Evolutionary conservation across 2,329 filamentous ascomycete species (phyloP).

Genomic region (Gremmenia infestans): DNA sequence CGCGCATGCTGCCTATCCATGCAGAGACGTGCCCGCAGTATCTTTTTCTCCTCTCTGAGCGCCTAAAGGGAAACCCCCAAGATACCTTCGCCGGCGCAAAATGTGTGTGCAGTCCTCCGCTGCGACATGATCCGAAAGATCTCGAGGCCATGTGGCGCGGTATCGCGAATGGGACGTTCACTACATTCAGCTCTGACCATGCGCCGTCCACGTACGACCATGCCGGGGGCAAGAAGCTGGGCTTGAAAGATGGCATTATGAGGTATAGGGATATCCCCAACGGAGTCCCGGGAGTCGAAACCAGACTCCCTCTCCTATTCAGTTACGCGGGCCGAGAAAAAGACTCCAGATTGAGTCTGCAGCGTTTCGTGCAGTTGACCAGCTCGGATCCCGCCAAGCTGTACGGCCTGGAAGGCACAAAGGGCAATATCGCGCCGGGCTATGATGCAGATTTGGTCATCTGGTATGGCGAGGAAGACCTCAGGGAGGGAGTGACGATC

Average conservation of each 20-base stretch:
- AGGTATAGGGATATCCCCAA: conserved; percentile 22
- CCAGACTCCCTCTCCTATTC: conserved; percentile 19
- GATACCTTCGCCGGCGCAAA: conserved; percentile 46
- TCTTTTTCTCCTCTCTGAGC: conserved; percentile 47
- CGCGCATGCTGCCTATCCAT: conserved; percentile 45
- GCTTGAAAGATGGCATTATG: conserved; percentile 18
- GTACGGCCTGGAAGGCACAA: conserved; percentile 20
- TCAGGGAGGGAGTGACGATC: conserved; percentile 11
- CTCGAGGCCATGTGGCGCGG: conserved; percentile 48
- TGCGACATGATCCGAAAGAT: conserved; percentile 42
- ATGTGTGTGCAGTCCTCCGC: conserved; percentile 49
- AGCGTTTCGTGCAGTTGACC: conserved; percentile 21
- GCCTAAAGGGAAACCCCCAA: conserved; percentile 37
- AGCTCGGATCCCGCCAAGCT: conserved; percentile 20
- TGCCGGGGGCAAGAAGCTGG: conserved; percentile 19
- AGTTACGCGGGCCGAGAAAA: conserved; percentile 11
- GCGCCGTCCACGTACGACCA: conserved; percentile 20
- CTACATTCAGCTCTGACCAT: conserved; percentile 42
- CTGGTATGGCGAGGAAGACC: conserved; percentile 19
- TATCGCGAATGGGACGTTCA: conserved; percentile 49
- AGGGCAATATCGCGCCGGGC: conserved; percentile 22
- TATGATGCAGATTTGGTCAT: conserved; percentile 24
- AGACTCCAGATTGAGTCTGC: conserved; percentile 14
- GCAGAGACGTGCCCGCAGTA: conserved; percentile 57
- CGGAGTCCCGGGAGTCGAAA: conserved; percentile 23